Evolutionary conservation across 768 basidiomycete species (phyloP).

Genomic region (Zangia roseola): DNA sequence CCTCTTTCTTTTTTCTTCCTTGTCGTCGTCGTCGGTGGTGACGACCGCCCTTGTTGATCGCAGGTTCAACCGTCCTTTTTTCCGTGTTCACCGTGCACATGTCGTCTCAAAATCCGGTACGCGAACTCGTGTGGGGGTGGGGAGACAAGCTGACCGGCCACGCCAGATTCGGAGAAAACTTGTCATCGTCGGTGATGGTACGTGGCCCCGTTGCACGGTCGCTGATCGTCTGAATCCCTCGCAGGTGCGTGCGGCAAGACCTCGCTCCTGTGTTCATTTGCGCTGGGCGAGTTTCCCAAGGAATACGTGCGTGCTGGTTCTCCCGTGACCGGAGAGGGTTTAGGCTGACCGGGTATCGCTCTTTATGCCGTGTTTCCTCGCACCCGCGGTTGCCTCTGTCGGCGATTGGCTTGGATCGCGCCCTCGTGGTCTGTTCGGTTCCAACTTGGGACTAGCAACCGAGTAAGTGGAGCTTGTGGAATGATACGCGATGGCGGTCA

Average conservation of each 20-base stretch:
- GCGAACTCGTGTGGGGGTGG: constrained; percentile 28
- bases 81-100: constrained; percentile 16
- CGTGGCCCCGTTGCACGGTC: constrained; percentile 26
- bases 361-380: too few species aligned
- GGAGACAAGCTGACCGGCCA: neutral
- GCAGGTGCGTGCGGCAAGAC: constrained; percentile 96
- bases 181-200: constrained; percentile 96
- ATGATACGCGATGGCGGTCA: too few species aligned
- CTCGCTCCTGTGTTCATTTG: constrained; percentile 86
- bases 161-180: constrained; percentile 87
- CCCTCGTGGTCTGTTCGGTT: too few species aligned
- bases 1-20: neutral
- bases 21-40: too few species aligned
- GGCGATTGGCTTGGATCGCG: too few species aligned
- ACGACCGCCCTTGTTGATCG: neutral
- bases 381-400: too few species aligned
- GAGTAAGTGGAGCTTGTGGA: constrained; percentile 36
- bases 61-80: neutral
- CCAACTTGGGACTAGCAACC: constrained; percentile 40
- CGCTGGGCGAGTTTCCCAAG: constrained; percentile 91
- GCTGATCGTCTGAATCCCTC: neutral
- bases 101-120: constrained; percentile 60
- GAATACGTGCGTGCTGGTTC: constrained; percentile 66
- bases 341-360: too few species aligned
- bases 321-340: neutral